Percentiles rank a stretch among this genome's conserved stretches.
Evolutionary conservation across 768 basidiomycete species (phyloP).

Genomic region (Trametopsis cervina): DNA sequence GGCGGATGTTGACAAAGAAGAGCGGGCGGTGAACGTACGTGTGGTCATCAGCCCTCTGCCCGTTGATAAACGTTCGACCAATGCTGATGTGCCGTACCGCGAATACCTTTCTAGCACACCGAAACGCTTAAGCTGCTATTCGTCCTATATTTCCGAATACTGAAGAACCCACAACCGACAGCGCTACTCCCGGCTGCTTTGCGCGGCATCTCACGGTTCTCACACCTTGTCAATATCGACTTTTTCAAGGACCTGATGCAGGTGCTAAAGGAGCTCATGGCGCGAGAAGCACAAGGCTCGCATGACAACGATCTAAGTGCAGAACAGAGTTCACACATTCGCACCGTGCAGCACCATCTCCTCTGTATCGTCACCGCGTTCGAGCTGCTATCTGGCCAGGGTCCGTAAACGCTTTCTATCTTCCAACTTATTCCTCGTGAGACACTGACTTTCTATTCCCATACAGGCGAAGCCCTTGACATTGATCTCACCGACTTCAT

Average conservation of each 20-base stretch:
- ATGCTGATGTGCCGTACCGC: background rate
- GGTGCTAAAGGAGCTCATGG: conserved; percentile 74
- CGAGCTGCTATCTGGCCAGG: conserved; percentile 94
- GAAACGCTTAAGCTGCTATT: conserved; percentile 97
- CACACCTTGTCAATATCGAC: conserved; percentile 95
- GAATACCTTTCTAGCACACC: conserved; percentile 61
- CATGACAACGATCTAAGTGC: conserved; percentile 30
- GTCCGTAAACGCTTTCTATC: conserved; percentile 28
- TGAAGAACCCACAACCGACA: conserved; percentile 78
- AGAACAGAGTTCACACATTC: conserved; percentile 26
- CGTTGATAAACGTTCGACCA: background rate
- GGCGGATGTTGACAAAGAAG: conserved; percentile 89
- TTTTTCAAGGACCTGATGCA: conserved; percentile 95
- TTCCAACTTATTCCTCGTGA: conserved; percentile 6
- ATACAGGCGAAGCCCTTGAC: conserved; percentile 88
- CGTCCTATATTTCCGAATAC: conserved; percentile 91
- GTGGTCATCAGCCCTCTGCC: conserved; percentile 4
- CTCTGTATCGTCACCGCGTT: conserved; percentile 95
- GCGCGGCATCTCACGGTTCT: conserved; percentile 87
- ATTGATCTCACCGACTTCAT: conserved; percentile 92
- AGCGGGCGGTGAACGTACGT: conserved; percentile 74
- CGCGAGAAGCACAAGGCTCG: conserved; percentile 37
- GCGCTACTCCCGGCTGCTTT: conserved; percentile 81
- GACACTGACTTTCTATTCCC: background rate
- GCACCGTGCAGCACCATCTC: conserved; percentile 52